Evolutionary conservation across 176 grass and related monocot genomes (phyloP), one percentile per base, ranked within the genome.

Genomic region (Carex scoparia): DNA sequence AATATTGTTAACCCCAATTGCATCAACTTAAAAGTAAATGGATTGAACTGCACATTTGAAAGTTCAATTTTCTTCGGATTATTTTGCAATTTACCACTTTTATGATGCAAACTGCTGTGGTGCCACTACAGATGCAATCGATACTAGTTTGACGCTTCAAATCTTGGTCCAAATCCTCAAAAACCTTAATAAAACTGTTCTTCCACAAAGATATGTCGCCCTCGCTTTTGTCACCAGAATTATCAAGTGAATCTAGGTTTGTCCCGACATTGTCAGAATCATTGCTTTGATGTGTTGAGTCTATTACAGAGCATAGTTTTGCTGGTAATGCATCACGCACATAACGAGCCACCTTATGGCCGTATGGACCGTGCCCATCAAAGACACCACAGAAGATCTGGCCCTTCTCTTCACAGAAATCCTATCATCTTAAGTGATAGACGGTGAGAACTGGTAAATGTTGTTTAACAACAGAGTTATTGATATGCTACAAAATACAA

Each of bases 71-170:
- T 51, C 4, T 86, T 6, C 81, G 6, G 19, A 69, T 48, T 33
- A 31, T 46, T 72, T 79, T 65, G 4, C n/a, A 4, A 37, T 57
- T 30, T 90, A 97, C 94, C 94, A 94, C 84, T 53, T 84, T 94
- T 82, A 97, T 18, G 2, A 90, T 79, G 23, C 84, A 77, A 44
- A 94, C 92, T 2, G 94, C 94, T 3, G 94, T 97, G 7, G 92
- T 86, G 73, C 94, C 94, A 28, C 94, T 97, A 55, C 94, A 97
- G 83, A 97, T 84, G 87, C 92, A 90, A 82, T 97, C 92, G 4
- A 97, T 97, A 30, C 58, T 65, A 19, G 90, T 79, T 42, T 88
- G 86, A 40, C 60, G 76, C 32, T 84, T 88, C 53, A 97, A 89
- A 40, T 92, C 94, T 28, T 87, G 74, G 23, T 97, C 94, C 78